Percentiles rank a stretch among this genome's conserved stretches.
Evolutionary conservation across 2,329 filamentous ascomycete genomes (phyloP).

Genomic region (Aspergillus pseudoglaucus): DNA sequence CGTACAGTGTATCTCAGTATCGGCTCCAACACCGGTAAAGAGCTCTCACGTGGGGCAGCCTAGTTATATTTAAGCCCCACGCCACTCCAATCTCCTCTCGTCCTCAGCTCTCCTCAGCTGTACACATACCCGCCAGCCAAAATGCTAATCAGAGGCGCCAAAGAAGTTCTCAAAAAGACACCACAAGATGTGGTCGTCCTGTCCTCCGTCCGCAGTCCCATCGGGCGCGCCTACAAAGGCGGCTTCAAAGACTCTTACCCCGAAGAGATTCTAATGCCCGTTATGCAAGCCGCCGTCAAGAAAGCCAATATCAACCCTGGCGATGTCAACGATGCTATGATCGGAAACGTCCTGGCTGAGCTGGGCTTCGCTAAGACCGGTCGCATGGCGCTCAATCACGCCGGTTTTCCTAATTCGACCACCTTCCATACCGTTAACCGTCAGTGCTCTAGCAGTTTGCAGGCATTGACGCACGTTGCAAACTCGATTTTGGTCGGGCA

Average conservation of each 20-base stretch:
- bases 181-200: slow-evolving; percentile 93
- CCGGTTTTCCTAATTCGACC: slow-evolving; percentile 83
- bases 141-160: slow-evolving; percentile 8
- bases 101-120: background rate
- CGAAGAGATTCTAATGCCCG: slow-evolving; percentile 20
- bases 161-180: slow-evolving; percentile 53
- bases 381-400: slow-evolving; percentile 77
- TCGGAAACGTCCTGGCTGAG: slow-evolving; percentile 66
- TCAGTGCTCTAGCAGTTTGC: slow-evolving; percentile 91
- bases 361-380: slow-evolving; percentile 77
- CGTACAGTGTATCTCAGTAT: too few relatives aligned
- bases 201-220: slow-evolving; percentile 75
- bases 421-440: slow-evolving; percentile 75
- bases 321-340: slow-evolving; percentile 69
- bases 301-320: slow-evolving; percentile 60
- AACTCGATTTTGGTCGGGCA: slow-evolving; percentile 69
- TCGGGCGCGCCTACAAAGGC: slow-evolving; percentile 79
- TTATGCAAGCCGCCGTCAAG: slow-evolving; percentile 19
- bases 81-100: too few relatives aligned
- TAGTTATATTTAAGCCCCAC: too few relatives aligned
- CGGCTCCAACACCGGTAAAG: too few relatives aligned
- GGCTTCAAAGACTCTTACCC: slow-evolving; percentile 68
- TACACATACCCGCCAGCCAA: background rate
- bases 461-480: slow-evolving; percentile 86
- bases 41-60: too few relatives aligned